Conservation (phyloP, 2,329 filamentous ascomycete genomes). For the Byssochlamys sp. region DNA sequence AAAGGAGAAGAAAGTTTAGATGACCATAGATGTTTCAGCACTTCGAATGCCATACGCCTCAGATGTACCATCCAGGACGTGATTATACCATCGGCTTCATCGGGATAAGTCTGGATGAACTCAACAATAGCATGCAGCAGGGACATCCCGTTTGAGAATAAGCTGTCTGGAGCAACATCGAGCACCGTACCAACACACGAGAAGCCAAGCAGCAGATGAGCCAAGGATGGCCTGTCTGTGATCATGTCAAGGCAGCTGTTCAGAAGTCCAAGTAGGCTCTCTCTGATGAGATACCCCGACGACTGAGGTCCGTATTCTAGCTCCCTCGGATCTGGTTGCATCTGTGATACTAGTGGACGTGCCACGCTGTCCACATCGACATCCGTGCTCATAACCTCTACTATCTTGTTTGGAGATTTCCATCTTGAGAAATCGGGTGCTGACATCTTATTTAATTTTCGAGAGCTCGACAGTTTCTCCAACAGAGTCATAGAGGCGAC, state of each 20-base stretch:
- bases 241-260: slow-evolving; percentile 67
- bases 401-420: slow-evolving; percentile 67
- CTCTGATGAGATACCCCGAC: slow-evolving; percentile 69
- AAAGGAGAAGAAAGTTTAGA: slow-evolving; percentile 68
- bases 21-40: slow-evolving; percentile 73
- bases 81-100: slow-evolving; percentile 51
- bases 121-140: slow-evolving; percentile 74
- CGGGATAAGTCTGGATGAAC: slow-evolving; percentile 60
- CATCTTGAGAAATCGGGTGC: slow-evolving; percentile 52
- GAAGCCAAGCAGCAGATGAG: slow-evolving; percentile 84
- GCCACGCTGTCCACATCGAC: slow-evolving; percentile 73
- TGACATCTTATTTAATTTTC: slow-evolving; percentile 65
- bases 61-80: slow-evolving; percentile 60
- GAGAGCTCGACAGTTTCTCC: slow-evolving; percentile 75
- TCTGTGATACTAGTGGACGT: slow-evolving; percentile 58
- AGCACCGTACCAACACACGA: slow-evolving; percentile 63
- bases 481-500: slow-evolving; percentile 72
- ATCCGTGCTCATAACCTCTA: slow-evolving; percentile 76
- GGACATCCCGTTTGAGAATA: slow-evolving; percentile 63
- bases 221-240: slow-evolving; percentile 71
- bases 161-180: slow-evolving; percentile 55
- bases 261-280: slow-evolving; percentile 76
- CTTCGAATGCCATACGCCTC: slow-evolving; percentile 59
- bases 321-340: slow-evolving; percentile 59
- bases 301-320: slow-evolving; percentile 60